Conservation (phyloP, 1,139 yeast species). For the Pichia sp. region DNA sequence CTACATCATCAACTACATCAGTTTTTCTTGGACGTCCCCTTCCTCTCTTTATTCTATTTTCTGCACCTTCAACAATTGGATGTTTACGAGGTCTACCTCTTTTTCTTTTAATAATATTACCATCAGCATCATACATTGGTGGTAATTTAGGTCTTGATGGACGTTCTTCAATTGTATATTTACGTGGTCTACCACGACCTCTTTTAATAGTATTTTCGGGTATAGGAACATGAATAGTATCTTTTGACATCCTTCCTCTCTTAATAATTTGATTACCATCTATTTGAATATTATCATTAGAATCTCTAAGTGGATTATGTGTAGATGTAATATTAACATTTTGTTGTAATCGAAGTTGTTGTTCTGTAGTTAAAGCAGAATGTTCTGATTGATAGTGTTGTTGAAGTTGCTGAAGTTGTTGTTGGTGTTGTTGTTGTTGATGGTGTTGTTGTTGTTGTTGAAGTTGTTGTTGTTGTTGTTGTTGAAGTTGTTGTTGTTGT, state of each 20-base stretch:
- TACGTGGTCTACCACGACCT: conserved; percentile 15
- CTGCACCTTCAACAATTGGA: conserved; percentile 3
- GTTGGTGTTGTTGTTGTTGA: not conserved
- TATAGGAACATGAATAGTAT: too few species aligned
- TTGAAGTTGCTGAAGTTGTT: too few species aligned
- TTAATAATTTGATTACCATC: too few species aligned
- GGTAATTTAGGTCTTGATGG: conserved; percentile 16
- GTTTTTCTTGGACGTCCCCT: conserved; percentile 13
- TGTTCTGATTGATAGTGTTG: too few species aligned
- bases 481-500: too few species aligned
- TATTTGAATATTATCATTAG: too few species aligned
- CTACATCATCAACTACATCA: not conserved
- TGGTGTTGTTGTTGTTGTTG: not conserved
- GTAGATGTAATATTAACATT: too few species aligned
- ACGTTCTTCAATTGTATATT: conserved; percentile 12
- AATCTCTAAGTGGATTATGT: too few species aligned
- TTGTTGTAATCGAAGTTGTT: too few species aligned
- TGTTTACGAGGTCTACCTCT: conserved; percentile 14
- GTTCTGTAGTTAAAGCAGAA: too few species aligned
- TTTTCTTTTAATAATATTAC: conserved; percentile 11
- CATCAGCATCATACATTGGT: conserved; percentile 10
- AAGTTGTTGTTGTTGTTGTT: too few species aligned
- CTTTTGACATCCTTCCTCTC: too few species aligned
- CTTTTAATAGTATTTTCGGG: conserved; percentile 2
- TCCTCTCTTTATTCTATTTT: conserved; percentile 6